These are phyloP conservation scores for Pythium insidiosum DNA, from an alignment of 352 stramenopile genomes.

Conservation along the genomic window DNA sequence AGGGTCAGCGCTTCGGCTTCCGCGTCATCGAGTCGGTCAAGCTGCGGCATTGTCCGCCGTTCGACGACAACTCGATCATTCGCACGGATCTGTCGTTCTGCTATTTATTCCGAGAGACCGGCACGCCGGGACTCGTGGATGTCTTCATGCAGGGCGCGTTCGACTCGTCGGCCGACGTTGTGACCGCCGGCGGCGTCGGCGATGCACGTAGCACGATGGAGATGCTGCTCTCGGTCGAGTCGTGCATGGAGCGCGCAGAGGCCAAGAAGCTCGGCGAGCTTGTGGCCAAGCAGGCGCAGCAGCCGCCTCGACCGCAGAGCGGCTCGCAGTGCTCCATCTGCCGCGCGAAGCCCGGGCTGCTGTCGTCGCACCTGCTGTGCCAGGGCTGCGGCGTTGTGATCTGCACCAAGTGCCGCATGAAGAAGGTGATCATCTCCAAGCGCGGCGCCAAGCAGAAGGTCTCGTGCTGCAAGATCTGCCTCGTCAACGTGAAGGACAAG, in stretches of 20 bases:
- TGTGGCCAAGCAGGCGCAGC: slow-evolving; percentile 30
- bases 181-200: slow-evolving; percentile 56
- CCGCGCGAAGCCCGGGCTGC: slow-evolving; percentile 35
- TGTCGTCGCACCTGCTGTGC: slow-evolving; percentile 46
- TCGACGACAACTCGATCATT: slow-evolving; percentile 72
- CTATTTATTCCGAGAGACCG: slow-evolving; percentile 58
- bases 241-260: slow-evolving; percentile 33
- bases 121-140: slow-evolving; percentile 39
- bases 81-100: slow-evolving; percentile 62
- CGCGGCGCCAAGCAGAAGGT: slow-evolving; percentile 49
- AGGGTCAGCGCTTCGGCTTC: slow-evolving; percentile 53
- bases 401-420: slow-evolving; percentile 67
- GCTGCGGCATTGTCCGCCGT: slow-evolving; percentile 48
- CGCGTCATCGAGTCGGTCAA: slow-evolving; percentile 55
- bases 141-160: slow-evolving; percentile 69
- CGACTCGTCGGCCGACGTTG: slow-evolving; percentile 47
- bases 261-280: slow-evolving; percentile 64
- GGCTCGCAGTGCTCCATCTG: slow-evolving; percentile 57
- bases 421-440: slow-evolving; percentile 43
- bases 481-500: slow-evolving; percentile 59
- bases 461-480: slow-evolving; percentile 62
- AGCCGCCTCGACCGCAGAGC: slow-evolving; percentile 13
- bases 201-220: slow-evolving; percentile 63
- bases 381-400: slow-evolving; percentile 65
- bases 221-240: slow-evolving; percentile 49